These are phyloP conservation scores for Fusarium pseudocircinatum DNA, from an alignment of 2,329 filamentous ascomycete species.

Conservation along the genomic window DNA sequence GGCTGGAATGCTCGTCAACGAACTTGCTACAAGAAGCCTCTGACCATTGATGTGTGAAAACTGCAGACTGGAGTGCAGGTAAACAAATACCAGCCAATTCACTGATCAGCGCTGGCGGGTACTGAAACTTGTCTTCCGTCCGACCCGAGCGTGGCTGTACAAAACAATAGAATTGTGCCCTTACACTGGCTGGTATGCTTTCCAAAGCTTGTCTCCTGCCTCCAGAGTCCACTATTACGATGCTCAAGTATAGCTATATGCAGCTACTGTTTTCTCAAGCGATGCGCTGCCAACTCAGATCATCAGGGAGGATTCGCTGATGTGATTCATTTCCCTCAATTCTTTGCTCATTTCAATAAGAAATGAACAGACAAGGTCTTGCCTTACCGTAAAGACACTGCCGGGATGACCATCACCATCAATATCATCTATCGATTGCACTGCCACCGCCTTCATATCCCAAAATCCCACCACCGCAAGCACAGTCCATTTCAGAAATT, in stretches of 20 bases:
- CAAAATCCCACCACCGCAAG: slow-evolving; percentile 12
- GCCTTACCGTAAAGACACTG: slow-evolving; percentile 1
- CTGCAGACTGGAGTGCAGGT: background rate
- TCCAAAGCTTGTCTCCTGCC: background rate
- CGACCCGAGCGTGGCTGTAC: slow-evolving; percentile 36
- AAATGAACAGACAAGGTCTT: slow-evolving; percentile 30
- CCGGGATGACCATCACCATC: slow-evolving; percentile 20
- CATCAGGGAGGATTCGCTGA: background rate
- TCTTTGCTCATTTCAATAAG: slow-evolving; percentile 16
- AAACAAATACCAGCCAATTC: slow-evolving; percentile 15
- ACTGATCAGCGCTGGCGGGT: slow-evolving; percentile 18
- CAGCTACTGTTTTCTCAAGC: background rate
- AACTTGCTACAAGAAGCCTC: slow-evolving; percentile 2
- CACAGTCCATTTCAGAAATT: slow-evolving; percentile 19
- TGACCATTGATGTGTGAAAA: background rate
- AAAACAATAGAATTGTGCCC: slow-evolving; percentile 19
- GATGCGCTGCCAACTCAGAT: slow-evolving; percentile 5
- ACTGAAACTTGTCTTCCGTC: slow-evolving; percentile 29
- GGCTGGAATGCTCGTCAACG: slow-evolving; percentile 18
- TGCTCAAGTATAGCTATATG: background rate
- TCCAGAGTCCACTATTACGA: background rate
- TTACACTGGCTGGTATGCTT: slow-evolving; percentile 3
- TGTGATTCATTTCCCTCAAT: slow-evolving; percentile 21
- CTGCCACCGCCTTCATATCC: slow-evolving; percentile 35
- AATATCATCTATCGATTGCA: slow-evolving; percentile 26